Conservation (phyloP, 495 filamentous ascomycete species). For the Penicillium canariense region DNA sequence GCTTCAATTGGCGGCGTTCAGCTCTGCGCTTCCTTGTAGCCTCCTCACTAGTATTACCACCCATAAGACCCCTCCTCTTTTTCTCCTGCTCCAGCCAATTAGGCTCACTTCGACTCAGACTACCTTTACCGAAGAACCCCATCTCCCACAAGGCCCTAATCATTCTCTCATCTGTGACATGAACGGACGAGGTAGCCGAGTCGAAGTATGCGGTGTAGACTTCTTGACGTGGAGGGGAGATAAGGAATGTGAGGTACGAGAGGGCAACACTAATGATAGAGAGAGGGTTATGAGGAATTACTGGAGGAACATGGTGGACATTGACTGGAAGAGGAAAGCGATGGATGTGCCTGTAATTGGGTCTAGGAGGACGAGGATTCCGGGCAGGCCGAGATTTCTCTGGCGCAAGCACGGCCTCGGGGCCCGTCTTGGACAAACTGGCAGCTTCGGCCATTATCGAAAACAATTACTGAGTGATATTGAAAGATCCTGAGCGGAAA, state of each 20-base stretch:
- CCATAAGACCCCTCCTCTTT: conserved; percentile 60
- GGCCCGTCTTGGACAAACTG: background rate
- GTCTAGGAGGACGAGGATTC: conserved; percentile 51
- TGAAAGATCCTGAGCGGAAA: conserved; percentile 11
- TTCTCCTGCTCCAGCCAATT: conserved; percentile 86
- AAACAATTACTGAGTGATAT: conserved; percentile 16
- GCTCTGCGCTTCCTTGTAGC: conserved; percentile 71
- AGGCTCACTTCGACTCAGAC: conserved; percentile 87
- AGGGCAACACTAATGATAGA: conserved; percentile 77
- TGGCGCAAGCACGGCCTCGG: conserved; percentile 3
- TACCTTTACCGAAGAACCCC: conserved; percentile 95
- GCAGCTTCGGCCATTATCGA: conserved; percentile 15
- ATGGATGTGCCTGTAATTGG: conserved; percentile 70
- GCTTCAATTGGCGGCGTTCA: conserved; percentile 80
- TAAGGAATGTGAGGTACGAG: conserved; percentile 68
- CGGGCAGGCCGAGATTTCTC: conserved; percentile 14
- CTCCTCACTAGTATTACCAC: conserved; percentile 70
- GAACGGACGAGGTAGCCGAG: conserved; percentile 73
- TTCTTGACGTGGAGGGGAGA: conserved; percentile 69
- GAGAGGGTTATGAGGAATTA: conserved; percentile 90
- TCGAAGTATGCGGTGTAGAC: conserved; percentile 75
- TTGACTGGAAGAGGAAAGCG: conserved; percentile 73
- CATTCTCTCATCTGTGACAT: conserved; percentile 72
- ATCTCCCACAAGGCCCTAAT: conserved; percentile 87
- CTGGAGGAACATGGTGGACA: conserved; percentile 75